Evolutionary conservation across 2,329 filamentous ascomycete genomes (phyloP), one percentile per base, ranked within the genome.

Genomic region (Penicillium sp.): DNA sequence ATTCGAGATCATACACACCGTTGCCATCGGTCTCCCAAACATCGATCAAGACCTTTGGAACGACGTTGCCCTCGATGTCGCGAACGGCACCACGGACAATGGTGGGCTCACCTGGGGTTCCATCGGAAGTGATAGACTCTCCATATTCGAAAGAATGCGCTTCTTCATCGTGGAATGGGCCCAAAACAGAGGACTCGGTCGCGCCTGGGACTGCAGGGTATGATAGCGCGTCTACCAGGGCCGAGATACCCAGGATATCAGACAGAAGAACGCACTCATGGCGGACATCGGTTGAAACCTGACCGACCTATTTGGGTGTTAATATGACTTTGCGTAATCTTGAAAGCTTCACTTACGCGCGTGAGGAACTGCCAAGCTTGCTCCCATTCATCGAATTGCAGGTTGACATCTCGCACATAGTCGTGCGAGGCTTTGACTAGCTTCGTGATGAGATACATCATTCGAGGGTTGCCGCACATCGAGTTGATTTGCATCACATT

Each of bases 321-420:
- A 39, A 3, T n/a, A 19, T 39, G 1, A 19, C 0, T 10, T 19
- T 19, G 7, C n/a, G 8, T 37, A n/a, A 39, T 19, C n/a, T 1
- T 0, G n/a, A 4, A 39, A n/a, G 8, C 16, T 9, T n/a, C 7
- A 39, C 35, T 39, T 39, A 39, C 35, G n/a, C 35, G 35, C 7
- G 45, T 47, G 45, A 47, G 77, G 75, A 91, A 93, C 37, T 84
- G 75, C 49, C 91, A 79, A 0, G 83, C 87, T 0, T 81, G 77
- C 84, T 88, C 88, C 90, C 89, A 92, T 78, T 93, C 90, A 4
- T 85, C 80, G 1, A 86, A 88, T 68, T 84, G 88, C n/a, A 92
- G 79, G 27, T 88, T 79, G 1, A 88, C 91, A 70, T 92, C 89
- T 44, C 89, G 81, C 3, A 88, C 88, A 70, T 91, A 92, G 75